Conservation (phyloP, 768 basidiomycete genomes). For the Tricholoma sp. region DNA sequence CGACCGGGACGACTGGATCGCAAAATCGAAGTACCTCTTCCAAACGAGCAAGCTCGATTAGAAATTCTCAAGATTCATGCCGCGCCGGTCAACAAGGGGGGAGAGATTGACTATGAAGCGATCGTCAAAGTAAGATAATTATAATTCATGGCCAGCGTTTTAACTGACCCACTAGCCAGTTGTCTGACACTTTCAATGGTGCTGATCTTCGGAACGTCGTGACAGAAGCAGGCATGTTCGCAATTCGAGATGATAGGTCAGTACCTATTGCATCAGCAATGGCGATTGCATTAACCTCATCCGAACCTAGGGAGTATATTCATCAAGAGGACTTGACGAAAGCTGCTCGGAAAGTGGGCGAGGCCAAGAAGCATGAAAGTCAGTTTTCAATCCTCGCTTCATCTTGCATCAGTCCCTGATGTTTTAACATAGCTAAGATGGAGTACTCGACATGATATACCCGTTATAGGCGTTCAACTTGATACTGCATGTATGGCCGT, state of each 20-base stretch:
- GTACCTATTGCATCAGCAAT: conserved; percentile 12
- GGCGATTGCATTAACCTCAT: background rate
- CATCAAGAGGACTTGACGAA: conserved; percentile 95
- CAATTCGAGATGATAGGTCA: conserved; percentile 91
- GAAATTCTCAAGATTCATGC: conserved; percentile 99
- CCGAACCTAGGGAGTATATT: conserved; percentile 64
- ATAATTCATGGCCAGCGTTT: conserved; percentile 1
- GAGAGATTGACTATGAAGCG: conserved; percentile 96
- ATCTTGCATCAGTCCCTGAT: background rate
- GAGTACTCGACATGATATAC: conserved; percentile 39
- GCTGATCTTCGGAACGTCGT: conserved; percentile 95
- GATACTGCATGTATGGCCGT: background rate
- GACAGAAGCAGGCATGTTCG: conserved; percentile 97
- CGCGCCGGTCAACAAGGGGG: conserved; percentile 87
- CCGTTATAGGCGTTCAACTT: conserved; percentile 6
- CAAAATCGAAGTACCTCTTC: conserved; percentile 96
- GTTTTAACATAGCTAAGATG: conserved; percentile 39
- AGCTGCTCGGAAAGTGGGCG: conserved; percentile 90
- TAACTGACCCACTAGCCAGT: conserved; percentile 30
- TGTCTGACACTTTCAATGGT: conserved; percentile 92
- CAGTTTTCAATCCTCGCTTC: conserved; percentile 25
- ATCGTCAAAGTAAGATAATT: conserved; percentile 74
- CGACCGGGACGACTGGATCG: conserved; percentile 95
- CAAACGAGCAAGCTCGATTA: conserved; percentile 92
- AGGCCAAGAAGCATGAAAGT: conserved; percentile 98